A percentile compares a stretch with the other conserved stretches of the same genome.
Evolutionary conservation across 2,329 filamentous ascomycete genomes (phyloP).

Genomic region (Pyricularia grisea): DNA sequence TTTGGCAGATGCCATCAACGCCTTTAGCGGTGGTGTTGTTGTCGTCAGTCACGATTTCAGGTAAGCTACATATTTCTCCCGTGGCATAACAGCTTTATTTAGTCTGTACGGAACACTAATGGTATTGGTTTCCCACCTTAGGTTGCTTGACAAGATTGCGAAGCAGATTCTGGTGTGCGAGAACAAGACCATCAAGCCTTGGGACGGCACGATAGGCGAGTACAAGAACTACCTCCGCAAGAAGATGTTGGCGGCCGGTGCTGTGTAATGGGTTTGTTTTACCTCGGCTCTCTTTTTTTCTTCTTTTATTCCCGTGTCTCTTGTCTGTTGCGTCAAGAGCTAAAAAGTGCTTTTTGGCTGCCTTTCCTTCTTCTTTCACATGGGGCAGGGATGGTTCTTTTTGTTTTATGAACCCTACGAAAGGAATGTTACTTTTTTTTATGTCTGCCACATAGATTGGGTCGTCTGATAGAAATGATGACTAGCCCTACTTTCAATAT

Average conservation of each 20-base stretch:
- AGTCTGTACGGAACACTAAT: background rate
- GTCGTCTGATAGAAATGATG: background rate
- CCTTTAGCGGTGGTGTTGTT: slow-evolving; percentile 91
- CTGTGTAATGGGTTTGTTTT: slow-evolving; percentile 51
- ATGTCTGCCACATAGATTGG: background rate
- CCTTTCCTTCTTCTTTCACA: background rate
- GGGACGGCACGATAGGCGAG: slow-evolving; percentile 81
- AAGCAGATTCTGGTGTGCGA: slow-evolving; percentile 99
- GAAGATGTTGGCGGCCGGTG: slow-evolving; percentile 90
- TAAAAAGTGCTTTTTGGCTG: slow-evolving; percentile 2
- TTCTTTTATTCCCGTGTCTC: slow-evolving; percentile 4
- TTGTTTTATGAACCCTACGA: background rate
- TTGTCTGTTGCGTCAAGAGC: background rate
- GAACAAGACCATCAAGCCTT: slow-evolving; percentile 85
- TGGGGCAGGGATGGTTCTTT: background rate
- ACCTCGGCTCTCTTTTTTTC: slow-evolving; percentile 3
- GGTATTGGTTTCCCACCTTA: slow-evolving; percentile 25
- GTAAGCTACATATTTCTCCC: slow-evolving; percentile 41
- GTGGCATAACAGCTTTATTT: slow-evolving; percentile 1
- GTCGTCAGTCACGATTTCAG: slow-evolving; percentile 99
- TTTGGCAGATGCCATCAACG: slow-evolving; percentile 94
- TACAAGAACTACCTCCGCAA: slow-evolving; percentile 99
- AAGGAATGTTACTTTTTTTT: background rate
- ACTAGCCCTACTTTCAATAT: background rate
- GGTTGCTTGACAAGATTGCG: slow-evolving; percentile 96